Base-by-base conservation (phyloP, 2,329 filamentous ascomycete species). In the Aureobasidium sp. region DNA sequence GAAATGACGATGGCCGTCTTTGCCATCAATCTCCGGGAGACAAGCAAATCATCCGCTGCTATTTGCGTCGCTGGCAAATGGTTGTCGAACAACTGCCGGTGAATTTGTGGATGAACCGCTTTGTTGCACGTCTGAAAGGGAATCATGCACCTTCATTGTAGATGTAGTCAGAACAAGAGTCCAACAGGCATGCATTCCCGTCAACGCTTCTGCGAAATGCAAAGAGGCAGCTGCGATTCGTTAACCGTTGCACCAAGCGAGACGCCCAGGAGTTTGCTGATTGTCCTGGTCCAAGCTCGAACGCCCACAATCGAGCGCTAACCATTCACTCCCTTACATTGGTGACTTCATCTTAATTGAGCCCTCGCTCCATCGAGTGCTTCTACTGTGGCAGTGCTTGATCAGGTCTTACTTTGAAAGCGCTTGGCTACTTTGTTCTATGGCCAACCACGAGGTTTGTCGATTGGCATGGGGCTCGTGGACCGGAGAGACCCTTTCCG, bases 41-140 rank as follows among this genome's bases (percentile, higher is more conserved):
- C 34, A 7, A 27, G 57, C 25, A 51, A 51, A 51, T 60, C 57
- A 60, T 51, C 57, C 45, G 57, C 57, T 51, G 45, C 57, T 51
- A 60, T 60, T 41, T 49, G 29, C 14, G 37, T 55, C 34, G 12
- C 34, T 15, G 31, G 49, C 9, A 9, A 11, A 31, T 12, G 3
- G 5, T 25, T 34, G 17, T 49, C 15, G 22, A 34, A n/a, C 42
- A 34, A 34, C 29, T 49, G 27, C 22, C 25, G 44, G 20, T 47
- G 27, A 12, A 34, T 12, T 1, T 36, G n/a, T 1, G 20, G 17
- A 20, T 36, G 8, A n/a, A 8, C n/a, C n/a, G 22, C 9, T 22
- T 22, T 12, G 15, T 29, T 31, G 15, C 25, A 48, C 11, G 14
- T 22, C 29, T 14, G 5, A 3, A 1, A 15, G 31, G 25, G 4